Percentiles rank a stretch among this genome's conserved stretches.
Conservation (phyloP, 176 grass and related monocot genomes). For the Sorghum bicolor region DNA sequence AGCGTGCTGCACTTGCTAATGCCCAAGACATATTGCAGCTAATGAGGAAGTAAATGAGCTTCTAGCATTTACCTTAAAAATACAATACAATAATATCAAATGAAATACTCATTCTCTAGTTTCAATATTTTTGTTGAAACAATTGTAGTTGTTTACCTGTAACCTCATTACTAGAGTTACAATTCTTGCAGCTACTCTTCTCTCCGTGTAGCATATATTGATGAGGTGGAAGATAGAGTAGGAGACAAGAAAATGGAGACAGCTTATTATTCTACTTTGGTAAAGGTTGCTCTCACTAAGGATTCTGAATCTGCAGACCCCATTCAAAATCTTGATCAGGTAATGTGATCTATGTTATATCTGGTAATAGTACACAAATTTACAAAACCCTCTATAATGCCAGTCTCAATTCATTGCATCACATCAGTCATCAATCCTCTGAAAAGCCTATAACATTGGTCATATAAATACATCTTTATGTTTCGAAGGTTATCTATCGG, state of each 20-base stretch:
- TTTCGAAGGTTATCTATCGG: conserved; percentile 78
- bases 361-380: background rate
- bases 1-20: conserved; percentile 66
- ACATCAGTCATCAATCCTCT: background rate
- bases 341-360: conserved; percentile 26
- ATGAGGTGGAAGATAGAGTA: conserved; percentile 71
- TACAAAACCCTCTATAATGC: background rate
- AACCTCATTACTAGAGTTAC: conserved; percentile 10
- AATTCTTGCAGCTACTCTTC: conserved; percentile 68
- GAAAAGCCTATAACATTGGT: background rate
- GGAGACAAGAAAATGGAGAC: conserved; percentile 75
- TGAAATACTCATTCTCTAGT: conserved; percentile 4
- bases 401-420: background rate
- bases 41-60: conserved; percentile 71
- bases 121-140: background rate
- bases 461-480: conserved; percentile 22
- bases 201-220: conserved; percentile 93
- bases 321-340: conserved; percentile 92
- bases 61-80: conserved; percentile 6
- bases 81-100: background rate
- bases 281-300: conserved; percentile 77
- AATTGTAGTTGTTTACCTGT: background rate
- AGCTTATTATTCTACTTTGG: conserved; percentile 88
- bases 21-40: conserved; percentile 90
- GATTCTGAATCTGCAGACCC: conserved; percentile 55